These are phyloP conservation scores for Penicillium sclerotigenum DNA, from an alignment of 2,329 filamentous ascomycete species.

Conservation along the genomic window DNA sequence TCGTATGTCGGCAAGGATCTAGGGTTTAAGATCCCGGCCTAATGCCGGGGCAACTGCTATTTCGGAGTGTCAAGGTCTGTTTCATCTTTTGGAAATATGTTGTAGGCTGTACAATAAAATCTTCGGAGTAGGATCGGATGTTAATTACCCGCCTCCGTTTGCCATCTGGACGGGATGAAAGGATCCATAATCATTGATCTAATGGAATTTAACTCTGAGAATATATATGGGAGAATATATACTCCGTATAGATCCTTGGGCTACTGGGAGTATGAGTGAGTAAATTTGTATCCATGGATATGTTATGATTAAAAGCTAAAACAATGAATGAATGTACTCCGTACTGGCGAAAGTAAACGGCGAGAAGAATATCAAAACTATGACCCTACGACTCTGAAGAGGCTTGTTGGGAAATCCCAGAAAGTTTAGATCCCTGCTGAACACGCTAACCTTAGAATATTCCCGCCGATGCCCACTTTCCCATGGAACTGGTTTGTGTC, in stretches of 20 bases:
- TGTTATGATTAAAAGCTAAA: background rate
- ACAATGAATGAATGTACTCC: no score
- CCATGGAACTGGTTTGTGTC: background rate
- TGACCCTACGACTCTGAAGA: background rate
- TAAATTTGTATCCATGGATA: no score
- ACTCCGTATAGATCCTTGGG: no score
- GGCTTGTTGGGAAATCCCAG: background rate
- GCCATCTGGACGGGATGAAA: background rate
- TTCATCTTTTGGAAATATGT: background rate
- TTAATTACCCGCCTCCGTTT: background rate
- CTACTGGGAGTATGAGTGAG: background rate
- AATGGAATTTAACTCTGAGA: background rate
- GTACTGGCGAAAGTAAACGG: background rate
- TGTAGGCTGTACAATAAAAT: background rate
- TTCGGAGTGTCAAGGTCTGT: background rate
- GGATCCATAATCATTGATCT: conserved; percentile 1
- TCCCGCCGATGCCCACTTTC: background rate
- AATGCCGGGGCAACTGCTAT: background rate
- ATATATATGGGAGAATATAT: background rate
- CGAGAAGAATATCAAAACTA: background rate
- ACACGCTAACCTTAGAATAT: background rate
- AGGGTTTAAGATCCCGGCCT: background rate
- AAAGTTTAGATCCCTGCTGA: conserved; percentile 3
- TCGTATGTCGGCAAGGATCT: background rate
- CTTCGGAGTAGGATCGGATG: background rate